Evolutionary conservation across 1,284 basidiomycete genomes (phyloP).

Genomic region (Papiliotrema flavescens): DNA sequence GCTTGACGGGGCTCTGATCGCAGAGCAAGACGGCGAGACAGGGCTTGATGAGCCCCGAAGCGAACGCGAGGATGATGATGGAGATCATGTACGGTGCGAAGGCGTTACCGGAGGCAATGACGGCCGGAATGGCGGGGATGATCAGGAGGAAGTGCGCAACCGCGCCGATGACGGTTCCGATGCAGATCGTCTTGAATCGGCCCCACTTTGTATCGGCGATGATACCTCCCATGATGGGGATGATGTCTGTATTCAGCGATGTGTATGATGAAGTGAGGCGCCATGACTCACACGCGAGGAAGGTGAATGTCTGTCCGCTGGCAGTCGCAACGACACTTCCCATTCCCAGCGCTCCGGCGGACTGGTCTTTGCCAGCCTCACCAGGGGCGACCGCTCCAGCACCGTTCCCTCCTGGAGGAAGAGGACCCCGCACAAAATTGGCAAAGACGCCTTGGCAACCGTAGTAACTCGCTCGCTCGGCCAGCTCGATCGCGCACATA

Average conservation of each 20-base stretch:
- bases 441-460: conserved; percentile 17
- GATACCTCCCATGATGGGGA: conserved; percentile 50
- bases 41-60: conserved; percentile 48
- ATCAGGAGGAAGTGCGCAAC: conserved; percentile 43
- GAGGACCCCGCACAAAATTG: conserved; percentile 18
- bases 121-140: conserved; percentile 41
- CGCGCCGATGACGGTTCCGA: conserved; percentile 43
- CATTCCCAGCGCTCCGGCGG: conserved; percentile 55
- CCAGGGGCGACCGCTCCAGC: conserved; percentile 69
- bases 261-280: neutral
- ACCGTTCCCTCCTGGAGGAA: conserved; percentile 52
- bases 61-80: conserved; percentile 45
- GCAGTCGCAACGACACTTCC: conserved; percentile 24
- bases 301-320: conserved; percentile 27
- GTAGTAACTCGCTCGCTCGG: conserved; percentile 40
- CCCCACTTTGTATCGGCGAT: conserved; percentile 69
- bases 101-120: conserved; percentile 32
- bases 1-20: conserved; percentile 46
- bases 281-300: conserved; percentile 7
- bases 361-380: conserved; percentile 55
- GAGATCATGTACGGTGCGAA: conserved; percentile 43
- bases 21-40: conserved; percentile 41
- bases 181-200: conserved; percentile 68
- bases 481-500: conserved; percentile 44
- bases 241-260: conserved; percentile 14